These are phyloP conservation scores for Aechmea fasciata DNA, from an alignment of 176 grass and related monocot genomes.

Conservation along the genomic window DNA sequence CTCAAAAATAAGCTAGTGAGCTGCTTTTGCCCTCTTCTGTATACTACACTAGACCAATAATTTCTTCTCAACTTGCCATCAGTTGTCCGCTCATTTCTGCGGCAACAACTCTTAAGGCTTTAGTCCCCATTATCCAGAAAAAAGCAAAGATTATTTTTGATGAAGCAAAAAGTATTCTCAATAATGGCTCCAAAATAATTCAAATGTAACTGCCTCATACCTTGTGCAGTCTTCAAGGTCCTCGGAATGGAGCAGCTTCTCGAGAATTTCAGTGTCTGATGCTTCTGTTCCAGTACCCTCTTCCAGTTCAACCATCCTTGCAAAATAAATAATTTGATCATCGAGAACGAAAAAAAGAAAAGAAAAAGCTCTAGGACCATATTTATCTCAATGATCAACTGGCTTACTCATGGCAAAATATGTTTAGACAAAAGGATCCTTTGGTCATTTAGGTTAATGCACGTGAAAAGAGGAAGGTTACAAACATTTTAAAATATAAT, in stretches of 20 bases:
- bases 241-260: slow-evolving; percentile 22
- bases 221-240: slow-evolving; percentile 17
- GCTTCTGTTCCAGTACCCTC: slow-evolving; percentile 76
- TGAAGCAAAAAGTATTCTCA: background rate
- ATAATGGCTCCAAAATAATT: background rate
- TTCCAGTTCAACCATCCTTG: slow-evolving; percentile 78
- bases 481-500: too few species aligned
- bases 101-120: background rate
- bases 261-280: slow-evolving; percentile 48
- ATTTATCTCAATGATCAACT: background rate
- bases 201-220: slow-evolving; percentile 17
- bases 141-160: background rate
- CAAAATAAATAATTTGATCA: slow-evolving; percentile 16
- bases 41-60: slow-evolving; percentile 42
- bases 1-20: slow-evolving; percentile 58
- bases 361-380: background rate
- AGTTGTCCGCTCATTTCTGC: slow-evolving; percentile 9
- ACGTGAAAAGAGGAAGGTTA: too few species aligned
- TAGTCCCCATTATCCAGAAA: too few species aligned
- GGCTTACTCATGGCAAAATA: background rate
- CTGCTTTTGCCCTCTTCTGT: slow-evolving; percentile 74
- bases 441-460: too few species aligned
- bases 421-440: too few species aligned
- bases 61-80: slow-evolving; percentile 21
- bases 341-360: background rate